These are phyloP conservation scores for Claviceps sp. DNA, from an alignment of 2,329 filamentous ascomycete species.

Conservation along the genomic window DNA sequence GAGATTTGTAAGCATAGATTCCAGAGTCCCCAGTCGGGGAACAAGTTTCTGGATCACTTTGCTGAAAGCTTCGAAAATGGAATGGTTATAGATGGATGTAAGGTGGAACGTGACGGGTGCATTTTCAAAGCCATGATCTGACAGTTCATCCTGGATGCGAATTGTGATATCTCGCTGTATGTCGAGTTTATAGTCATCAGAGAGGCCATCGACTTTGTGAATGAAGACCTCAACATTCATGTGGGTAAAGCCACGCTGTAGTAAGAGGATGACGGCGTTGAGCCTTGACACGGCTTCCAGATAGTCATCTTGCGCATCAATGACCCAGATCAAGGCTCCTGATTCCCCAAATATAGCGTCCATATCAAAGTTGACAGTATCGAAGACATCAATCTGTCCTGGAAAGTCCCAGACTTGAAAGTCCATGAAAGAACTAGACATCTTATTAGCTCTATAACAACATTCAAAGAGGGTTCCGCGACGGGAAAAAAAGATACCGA, in stretches of 20 bases:
- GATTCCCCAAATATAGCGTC: slow-evolving; percentile 90
- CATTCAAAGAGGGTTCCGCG: slow-evolving; percentile 9
- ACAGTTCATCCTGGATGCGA: slow-evolving; percentile 89
- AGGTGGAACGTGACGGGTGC: slow-evolving; percentile 89
- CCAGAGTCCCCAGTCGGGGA: slow-evolving; percentile 80
- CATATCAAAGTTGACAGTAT: slow-evolving; percentile 79
- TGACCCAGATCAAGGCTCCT: slow-evolving; percentile 93
- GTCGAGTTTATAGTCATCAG: slow-evolving; percentile 90
- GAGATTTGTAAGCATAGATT: slow-evolving; percentile 86
- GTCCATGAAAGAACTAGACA: slow-evolving; percentile 84
- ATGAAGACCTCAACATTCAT: slow-evolving; percentile 99
- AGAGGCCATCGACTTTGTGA: slow-evolving; percentile 96
- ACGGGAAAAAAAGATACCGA: slow-evolving; percentile 8
- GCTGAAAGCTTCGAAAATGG: slow-evolving; percentile 94
- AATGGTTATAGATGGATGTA: slow-evolving; percentile 97
- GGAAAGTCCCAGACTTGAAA: slow-evolving; percentile 98
- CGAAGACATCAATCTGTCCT: slow-evolving; percentile 79
- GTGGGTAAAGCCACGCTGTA: slow-evolving; percentile 78
- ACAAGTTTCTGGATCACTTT: slow-evolving; percentile 98
- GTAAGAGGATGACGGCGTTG: slow-evolving; percentile 76
- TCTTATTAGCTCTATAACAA: slow-evolving; percentile 3
- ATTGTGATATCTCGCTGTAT: slow-evolving; percentile 95
- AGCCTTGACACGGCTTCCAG: slow-evolving; percentile 78
- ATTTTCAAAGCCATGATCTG: slow-evolving; percentile 85
- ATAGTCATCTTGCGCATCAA: slow-evolving; percentile 97